Conservation (phyloP, 441 rosid genomes). For the Omphalea diandra region DNA sequence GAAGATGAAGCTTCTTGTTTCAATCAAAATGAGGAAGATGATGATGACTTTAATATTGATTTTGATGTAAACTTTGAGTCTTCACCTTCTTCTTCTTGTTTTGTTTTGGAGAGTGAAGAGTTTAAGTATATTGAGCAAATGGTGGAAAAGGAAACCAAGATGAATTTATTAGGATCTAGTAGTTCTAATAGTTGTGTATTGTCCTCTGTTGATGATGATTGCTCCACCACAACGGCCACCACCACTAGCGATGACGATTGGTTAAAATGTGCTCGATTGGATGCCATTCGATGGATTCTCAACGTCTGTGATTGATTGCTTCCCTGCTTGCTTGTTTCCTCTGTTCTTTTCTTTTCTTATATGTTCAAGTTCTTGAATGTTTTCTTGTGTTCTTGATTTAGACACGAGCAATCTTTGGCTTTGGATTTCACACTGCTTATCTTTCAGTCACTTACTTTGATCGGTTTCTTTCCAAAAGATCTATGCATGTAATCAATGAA, state of each 20-base stretch:
- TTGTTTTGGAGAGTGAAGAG: slow-evolving; percentile 39
- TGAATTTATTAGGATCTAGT: not conserved
- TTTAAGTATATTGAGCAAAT: slow-evolving; percentile 45
- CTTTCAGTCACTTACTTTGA: slow-evolving; percentile 71
- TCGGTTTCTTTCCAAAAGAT: slow-evolving; percentile 58
- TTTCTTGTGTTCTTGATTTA: slow-evolving; percentile 31
- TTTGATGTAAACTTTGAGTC: not conserved
- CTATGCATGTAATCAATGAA: slow-evolving; percentile 53
- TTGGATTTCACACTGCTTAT: slow-evolving; percentile 68
- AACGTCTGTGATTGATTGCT: slow-evolving; percentile 41
- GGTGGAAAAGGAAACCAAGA: slow-evolving; percentile 50
- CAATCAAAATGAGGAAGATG: slow-evolving; percentile 14
- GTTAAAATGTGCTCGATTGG: slow-evolving; percentile 51
- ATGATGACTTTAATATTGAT: slow-evolving; percentile 16
- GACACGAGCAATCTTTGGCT: slow-evolving; percentile 63
- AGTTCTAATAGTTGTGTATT: slow-evolving; percentile 24
- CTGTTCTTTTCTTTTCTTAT: not conserved
- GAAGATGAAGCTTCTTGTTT: slow-evolving; percentile 52
- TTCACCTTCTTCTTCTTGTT: too few relatives aligned
- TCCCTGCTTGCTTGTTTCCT: not conserved
- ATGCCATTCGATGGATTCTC: slow-evolving; percentile 81
- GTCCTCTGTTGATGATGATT: slow-evolving; percentile 27
- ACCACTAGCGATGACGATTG: slow-evolving; percentile 17
- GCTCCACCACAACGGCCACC: not conserved
- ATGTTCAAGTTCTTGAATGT: not conserved